Conservation (phyloP, 2,329 filamentous ascomycete species). For the Dendrostoma leiphaemia region DNA sequence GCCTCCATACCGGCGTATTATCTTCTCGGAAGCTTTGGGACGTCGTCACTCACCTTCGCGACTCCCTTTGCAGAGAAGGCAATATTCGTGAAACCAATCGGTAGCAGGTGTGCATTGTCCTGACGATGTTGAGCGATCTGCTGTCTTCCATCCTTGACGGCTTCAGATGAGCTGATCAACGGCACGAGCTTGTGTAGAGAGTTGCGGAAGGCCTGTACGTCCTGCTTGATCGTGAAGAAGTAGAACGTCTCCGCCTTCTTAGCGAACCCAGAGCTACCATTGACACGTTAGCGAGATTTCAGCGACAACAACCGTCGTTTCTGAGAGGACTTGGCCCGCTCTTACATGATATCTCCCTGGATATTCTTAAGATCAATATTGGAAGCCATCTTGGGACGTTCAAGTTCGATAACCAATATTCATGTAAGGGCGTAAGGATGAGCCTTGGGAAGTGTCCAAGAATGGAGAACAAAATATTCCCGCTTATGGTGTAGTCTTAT, state of each 20-base stretch:
- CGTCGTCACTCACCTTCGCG: conserved; percentile 17
- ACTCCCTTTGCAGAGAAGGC: conserved; percentile 26
- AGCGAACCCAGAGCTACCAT: conserved; percentile 2
- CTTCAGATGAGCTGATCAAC: conserved; percentile 1
- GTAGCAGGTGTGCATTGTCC: background rate
- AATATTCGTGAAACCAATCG: conserved; percentile 20
- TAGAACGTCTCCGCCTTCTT: conserved; percentile 11
- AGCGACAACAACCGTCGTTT: no score
- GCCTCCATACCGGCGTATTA: no score
- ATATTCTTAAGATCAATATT: no score
- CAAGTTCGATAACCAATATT: no score
- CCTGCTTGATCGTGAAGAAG: conserved; percentile 9
- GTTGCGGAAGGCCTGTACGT: background rate
- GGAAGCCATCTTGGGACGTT: no score
- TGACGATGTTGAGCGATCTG: background rate
- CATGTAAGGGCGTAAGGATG: no score
- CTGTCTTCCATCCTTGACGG: background rate
- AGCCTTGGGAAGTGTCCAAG: no score
- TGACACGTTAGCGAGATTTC: no score
- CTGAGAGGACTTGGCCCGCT: no score
- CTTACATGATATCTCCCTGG: no score
- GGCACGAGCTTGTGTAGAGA: conserved; percentile 1
- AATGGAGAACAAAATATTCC: no score
- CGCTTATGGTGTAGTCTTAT: no score
- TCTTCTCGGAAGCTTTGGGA: background rate